Conservation (phyloP, 139 green algal genomes). For the Dunaliella sp. region DNA sequence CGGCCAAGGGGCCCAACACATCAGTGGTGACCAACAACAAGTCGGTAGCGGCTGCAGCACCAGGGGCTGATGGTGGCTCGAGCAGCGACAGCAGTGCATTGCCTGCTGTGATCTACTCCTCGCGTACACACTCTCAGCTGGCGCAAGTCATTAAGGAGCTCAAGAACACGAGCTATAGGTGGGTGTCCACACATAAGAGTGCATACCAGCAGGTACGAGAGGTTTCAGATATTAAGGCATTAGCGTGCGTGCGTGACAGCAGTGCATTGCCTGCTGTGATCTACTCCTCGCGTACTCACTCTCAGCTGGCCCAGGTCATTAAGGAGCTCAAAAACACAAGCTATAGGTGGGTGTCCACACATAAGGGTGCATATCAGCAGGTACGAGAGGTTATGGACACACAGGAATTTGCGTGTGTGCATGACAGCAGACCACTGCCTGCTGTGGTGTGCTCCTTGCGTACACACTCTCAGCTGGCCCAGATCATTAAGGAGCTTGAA, state of each 20-base stretch:
- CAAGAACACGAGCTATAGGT: conserved; percentile 75
- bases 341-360: conserved; percentile 76
- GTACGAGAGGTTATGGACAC: too few relatives aligned
- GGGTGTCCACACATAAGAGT: too few relatives aligned
- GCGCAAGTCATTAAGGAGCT: conserved; percentile 93
- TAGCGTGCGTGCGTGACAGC: too few relatives aligned
- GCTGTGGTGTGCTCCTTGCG: conserved; percentile 89
- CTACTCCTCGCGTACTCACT: conserved; percentile 92
- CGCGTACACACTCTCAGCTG: conserved; percentile 92
- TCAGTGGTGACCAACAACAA: background rate
- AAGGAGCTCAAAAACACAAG: conserved; percentile 76
- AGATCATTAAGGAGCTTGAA: conserved; percentile 91
- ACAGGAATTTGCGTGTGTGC: too few relatives aligned
- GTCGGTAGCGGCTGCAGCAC: background rate
- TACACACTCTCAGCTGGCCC: conserved; percentile 92
- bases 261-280: conserved; percentile 71
- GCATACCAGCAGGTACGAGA: too few relatives aligned
- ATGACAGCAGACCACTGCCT: conserved; percentile 34
- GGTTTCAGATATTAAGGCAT: too few relatives aligned
- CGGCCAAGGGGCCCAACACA: background rate
- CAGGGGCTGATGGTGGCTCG: conserved; percentile 3
- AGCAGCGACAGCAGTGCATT: conserved; percentile 12
- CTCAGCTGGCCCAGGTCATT: conserved; percentile 93
- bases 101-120: conserved; percentile 89
- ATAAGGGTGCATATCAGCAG: too few relatives aligned